Conservation (phyloP, 2,329 filamentous ascomycete species). For the Aquanectria penicillioides region DNA sequence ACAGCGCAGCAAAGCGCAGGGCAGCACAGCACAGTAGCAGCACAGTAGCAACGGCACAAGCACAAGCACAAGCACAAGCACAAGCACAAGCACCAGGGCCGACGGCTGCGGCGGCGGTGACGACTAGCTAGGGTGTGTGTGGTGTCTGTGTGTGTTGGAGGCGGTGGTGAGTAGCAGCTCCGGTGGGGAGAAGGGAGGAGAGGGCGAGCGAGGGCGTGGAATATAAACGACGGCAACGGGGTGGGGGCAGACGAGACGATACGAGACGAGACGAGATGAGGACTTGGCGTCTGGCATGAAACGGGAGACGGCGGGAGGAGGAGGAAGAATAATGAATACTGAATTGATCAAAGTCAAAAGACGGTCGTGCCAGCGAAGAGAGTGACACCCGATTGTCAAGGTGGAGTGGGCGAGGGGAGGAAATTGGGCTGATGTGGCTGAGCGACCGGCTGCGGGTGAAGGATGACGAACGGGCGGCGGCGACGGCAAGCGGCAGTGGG, state of each 20-base stretch:
- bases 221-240: no score
- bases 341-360: no score
- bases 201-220: neutral
- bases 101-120: neutral
- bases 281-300: no score
- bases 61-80: neutral
- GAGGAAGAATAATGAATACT: no score
- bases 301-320: no score
- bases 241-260: no score
- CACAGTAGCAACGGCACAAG: no score
- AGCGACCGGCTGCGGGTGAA: conserved; percentile 17
- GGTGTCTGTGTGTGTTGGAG: no score
- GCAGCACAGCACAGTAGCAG: conserved; percentile 4
- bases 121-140: no score
- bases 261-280: no score
- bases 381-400: neutral
- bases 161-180: neutral
- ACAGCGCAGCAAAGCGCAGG: neutral
- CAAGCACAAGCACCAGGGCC: neutral
- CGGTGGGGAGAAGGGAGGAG: neutral
- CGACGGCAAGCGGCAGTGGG: no score
- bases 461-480: conserved; percentile 17
- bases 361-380: neutral
- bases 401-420: conserved; percentile 11
- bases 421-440: conserved; percentile 26